Evolutionary conservation across 495 filamentous ascomycete species (phyloP), one percentile per base, ranked within the genome.

Genomic region (Geopyxis carbonaria): DNA sequence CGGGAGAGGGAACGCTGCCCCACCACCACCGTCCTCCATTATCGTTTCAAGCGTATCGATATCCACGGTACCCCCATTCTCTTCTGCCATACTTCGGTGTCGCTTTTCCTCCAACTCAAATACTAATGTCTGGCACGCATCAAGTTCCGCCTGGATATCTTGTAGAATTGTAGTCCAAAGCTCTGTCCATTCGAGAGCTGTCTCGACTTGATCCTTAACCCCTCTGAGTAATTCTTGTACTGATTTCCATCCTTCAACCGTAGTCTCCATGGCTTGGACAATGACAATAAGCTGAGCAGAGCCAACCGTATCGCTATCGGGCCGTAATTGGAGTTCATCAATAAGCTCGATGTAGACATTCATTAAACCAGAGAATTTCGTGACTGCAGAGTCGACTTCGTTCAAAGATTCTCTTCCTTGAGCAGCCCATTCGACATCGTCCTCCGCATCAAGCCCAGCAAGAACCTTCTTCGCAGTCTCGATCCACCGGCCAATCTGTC

Each of bases 101-200:
- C 89, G 65, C 40, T 78, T 73, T 59, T 94, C 87, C 58, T 97
- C 87, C 81, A 95, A 91, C 56, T 95, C 85, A 48, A 93, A 94
- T 23, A 95, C 78, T 28, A 91, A 61, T 22, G 75, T 67, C 55
- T 73, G 71, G 9, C 94, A 70, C 6, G 77, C 76, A 43, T 92
- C 82, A 57, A 93, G 71, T 59, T 97, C 89, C 38, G 76, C 70
- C 25, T 81, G 79, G 31, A 97, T 93, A 59, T 95, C 87, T 24
- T 87, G 86, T 13, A 97, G 63, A 14, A 95, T 84, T 53, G 68
- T 81, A 47, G 79, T 80, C 86, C 87, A 94, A 15, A 97, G 65
- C 61, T 95, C 89, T 56, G 93, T 85, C 87, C 87, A 97, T 48
- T 97, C 89, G 83, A 94, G 86, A 5, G 89, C 89, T 34, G 93